Conservation (phyloP, 768 basidiomycete genomes). For the Chalciporus sphaerocephalus region DNA sequence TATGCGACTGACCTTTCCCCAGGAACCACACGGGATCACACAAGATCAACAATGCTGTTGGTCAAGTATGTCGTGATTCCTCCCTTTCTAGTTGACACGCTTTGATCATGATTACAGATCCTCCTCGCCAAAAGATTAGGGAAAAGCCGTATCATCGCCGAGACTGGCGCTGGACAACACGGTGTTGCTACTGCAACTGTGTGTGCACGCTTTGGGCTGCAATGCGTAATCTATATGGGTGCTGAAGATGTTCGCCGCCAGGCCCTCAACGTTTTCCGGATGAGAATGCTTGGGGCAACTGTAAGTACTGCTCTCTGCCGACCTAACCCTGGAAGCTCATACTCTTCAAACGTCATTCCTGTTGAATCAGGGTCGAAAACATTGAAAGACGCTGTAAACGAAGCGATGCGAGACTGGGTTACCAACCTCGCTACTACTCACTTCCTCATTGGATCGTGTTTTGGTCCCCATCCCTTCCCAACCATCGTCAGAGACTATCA, state of each 20-base stretch:
- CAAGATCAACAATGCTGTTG: conserved; percentile 99
- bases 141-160: conserved; percentile 96
- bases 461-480: conserved; percentile 98
- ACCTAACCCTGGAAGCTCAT: no score
- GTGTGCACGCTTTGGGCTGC: conserved; percentile 92
- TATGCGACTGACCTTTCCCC: conserved; percentile 2
- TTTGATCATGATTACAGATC: conserved; percentile 47
- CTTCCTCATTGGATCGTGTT: conserved; percentile 95
- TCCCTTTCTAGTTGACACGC: not conserved
- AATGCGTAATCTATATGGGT: conserved; percentile 98
- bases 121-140: conserved; percentile 90
- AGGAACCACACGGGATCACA: conserved; percentile 98
- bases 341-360: conserved; percentile 70
- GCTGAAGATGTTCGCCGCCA: conserved; percentile 95
- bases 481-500: conserved; percentile 99
- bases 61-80: conserved; percentile 56
- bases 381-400: conserved; percentile 97
- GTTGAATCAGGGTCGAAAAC: conserved; percentile 92
- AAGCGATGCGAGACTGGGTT: conserved; percentile 98
- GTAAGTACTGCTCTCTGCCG: conserved; percentile 31
- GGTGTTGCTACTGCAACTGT: conserved; percentile 99
- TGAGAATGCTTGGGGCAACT: conserved; percentile 94
- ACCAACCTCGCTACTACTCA: conserved; percentile 91
- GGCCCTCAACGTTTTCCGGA: conserved; percentile 96
- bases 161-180: conserved; percentile 98